phyloP scores from a whole-genome alignment of 306 rosid genomes.

The Benincasa hispida region DNA sequence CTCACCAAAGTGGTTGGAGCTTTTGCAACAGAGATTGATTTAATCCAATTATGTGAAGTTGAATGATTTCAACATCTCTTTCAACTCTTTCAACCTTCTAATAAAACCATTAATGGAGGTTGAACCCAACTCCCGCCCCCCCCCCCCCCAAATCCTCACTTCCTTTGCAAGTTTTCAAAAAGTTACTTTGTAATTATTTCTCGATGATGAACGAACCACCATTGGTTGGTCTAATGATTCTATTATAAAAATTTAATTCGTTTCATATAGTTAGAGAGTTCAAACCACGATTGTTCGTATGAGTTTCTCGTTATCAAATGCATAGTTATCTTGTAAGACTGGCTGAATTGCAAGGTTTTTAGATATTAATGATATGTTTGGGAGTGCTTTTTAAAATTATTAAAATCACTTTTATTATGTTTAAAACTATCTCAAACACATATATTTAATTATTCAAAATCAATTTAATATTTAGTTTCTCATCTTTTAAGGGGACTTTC shows the following conservation, averaged over 20 bases:
- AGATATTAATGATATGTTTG: no score
- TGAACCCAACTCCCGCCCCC: neutral
- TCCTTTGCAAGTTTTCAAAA: neutral
- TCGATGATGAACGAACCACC: neutral
- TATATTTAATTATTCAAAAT: no score
- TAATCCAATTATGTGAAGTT: slow-evolving; percentile 5
- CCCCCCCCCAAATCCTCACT: neutral
- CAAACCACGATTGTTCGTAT: no score
- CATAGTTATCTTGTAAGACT: neutral
- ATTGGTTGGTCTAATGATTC: neutral
- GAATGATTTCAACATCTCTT: slow-evolving; percentile 8
- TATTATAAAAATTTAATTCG: neutral
- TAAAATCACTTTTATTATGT: no score
- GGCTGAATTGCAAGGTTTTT: no score
- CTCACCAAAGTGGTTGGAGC: slow-evolving; percentile 8
- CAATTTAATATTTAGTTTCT: no score
- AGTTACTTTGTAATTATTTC: neutral
- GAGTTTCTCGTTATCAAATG: neutral
- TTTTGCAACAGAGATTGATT: slow-evolving; percentile 7
- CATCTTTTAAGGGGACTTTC: no score
- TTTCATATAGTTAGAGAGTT: neutral
- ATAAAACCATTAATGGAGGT: slow-evolving; percentile 1
- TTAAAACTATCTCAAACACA: no score
- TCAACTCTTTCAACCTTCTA: neutral
- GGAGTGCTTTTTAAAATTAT: no score